These are phyloP conservation scores for Kregervanrija delftensis DNA, from an alignment of 805 yeast genomes.

Conservation along the genomic window DNA sequence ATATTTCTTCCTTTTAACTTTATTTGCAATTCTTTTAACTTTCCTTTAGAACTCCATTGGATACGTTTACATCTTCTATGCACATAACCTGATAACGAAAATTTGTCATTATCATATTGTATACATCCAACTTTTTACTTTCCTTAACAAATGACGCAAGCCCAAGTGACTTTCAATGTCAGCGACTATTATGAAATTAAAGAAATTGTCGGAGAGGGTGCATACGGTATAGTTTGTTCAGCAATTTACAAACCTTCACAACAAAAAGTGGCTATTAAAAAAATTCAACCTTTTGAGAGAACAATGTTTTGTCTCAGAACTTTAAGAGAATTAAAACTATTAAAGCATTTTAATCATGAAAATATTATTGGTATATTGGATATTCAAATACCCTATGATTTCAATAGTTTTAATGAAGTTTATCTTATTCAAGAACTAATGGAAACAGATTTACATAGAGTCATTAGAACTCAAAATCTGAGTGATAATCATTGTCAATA, in stretches of 20 bases:
- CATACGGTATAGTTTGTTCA: conserved; percentile 90
- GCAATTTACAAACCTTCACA: conserved; percentile 83
- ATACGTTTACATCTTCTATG: too few species aligned
- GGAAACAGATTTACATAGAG: conserved; percentile 84
- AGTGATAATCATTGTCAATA: conserved; percentile 93
- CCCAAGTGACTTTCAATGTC: conserved; percentile 62
- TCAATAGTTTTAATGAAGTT: conserved; percentile 76
- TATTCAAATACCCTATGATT: conserved; percentile 75
- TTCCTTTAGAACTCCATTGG: too few species aligned
- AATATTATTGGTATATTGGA: conserved; percentile 87
- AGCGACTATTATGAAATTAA: conserved; percentile 80
- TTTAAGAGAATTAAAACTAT: conserved; percentile 77
- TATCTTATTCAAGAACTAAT: conserved; percentile 82
- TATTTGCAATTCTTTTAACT: neutral
- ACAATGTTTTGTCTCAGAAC: conserved; percentile 86
- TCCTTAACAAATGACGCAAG: conserved; percentile 11
- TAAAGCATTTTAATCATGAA: conserved; percentile 89
- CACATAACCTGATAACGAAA: too few species aligned
- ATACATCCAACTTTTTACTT: neutral
- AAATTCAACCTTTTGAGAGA: conserved; percentile 87
- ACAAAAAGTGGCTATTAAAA: conserved; percentile 90
- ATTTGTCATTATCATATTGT: neutral
- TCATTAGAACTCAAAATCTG: conserved; percentile 71
- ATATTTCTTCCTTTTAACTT: neutral
- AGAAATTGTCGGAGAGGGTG: conserved; percentile 91